phyloP scores from a whole-genome alignment of 2,329 filamentous ascomycete genomes.

The Botrytis pseudocinerea region DNA sequence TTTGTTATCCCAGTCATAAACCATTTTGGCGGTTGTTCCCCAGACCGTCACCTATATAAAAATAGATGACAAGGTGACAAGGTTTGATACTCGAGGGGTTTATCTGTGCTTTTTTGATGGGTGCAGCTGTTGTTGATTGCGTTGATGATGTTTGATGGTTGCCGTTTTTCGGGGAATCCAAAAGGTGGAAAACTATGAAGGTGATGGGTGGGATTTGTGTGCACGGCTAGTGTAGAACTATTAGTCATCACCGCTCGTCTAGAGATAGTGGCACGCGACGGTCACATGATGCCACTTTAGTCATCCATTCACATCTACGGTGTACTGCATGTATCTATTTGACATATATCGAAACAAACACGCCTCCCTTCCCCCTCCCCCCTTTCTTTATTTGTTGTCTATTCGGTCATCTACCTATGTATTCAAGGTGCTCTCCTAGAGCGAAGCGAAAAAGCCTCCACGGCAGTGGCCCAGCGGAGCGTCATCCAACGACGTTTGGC shows the following conservation, averaged over 20 bases:
- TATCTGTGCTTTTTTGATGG: slow-evolving; percentile 20
- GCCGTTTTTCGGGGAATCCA: slow-evolving; percentile 8
- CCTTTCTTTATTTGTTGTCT: not conserved
- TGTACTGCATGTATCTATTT: not conserved
- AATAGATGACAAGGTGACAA: not conserved
- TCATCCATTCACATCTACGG: not conserved
- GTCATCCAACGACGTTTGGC: not conserved
- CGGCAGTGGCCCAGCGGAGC: not conserved
- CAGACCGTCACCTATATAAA: slow-evolving; percentile 1
- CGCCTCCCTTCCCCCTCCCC: not conserved
- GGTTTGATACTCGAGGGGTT: not conserved
- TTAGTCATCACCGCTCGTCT: not conserved
- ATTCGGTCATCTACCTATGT: not conserved
- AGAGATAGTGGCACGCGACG: too few relatives aligned
- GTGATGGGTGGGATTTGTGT: not conserved
- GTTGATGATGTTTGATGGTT: slow-evolving; percentile 23
- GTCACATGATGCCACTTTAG: not conserved
- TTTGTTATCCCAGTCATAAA: slow-evolving; percentile 69
- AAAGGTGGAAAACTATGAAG: not conserved
- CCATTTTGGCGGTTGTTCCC: slow-evolving; percentile 35
- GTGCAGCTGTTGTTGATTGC: slow-evolving; percentile 23
- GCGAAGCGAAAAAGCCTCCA: not conserved
- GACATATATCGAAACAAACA: not conserved
- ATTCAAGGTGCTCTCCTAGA: not conserved
- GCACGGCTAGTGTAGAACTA: not conserved